Evolutionary conservation across 306 rosid genomes (phyloP), one percentile per base, ranked within the genome.

Genomic region (Mimosa pudica): DNA sequence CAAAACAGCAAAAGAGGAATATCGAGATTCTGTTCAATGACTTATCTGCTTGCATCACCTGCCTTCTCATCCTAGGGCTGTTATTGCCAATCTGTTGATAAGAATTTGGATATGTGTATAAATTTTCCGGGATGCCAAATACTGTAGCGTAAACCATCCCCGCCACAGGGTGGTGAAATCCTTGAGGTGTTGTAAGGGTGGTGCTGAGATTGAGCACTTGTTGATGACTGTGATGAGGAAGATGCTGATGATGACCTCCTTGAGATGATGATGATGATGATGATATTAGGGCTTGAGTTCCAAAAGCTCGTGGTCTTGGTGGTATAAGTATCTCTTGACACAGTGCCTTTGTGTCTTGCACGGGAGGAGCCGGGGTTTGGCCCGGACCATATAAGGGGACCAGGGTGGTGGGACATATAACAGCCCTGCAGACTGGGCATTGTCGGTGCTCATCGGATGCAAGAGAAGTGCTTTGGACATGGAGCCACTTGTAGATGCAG

Each of bases 361-460:
- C 82, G 16, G 74, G 13, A 69, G 84, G 89, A 16, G 84, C 52
- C 5, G 82, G 52, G 51, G 82, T 13, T 58, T 86, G 88, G 77
- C 97, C 95, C 7, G 96, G 88, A 70, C 94, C 97, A 17, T 91
- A 96, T 9, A 96, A 86, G 10, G 99, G 99, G 20, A 93, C 89
- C 97, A 96, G 85, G 71, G 97, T 79, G 55, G 85, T 84, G 79
- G 89, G 92, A 48, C 96, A 91, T 82, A 93, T 91, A 65, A 87
- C 86, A 52, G 91, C 94, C 84, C 93, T 93, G 85, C 99, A 96
- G 71, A 96, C 98, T 12, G 99, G 98, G 85, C 99, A 96, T 70
- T 87, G 98, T 10, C 96, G 96, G 65, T 71, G 94, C 85, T 92
- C 98, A 44, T 90, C 93, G 1, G 88, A 73, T 68, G 87, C 89